A percentile compares a stretch with the other conserved stretches of the same genome.
These are phyloP conservation scores for Leccinum imitatum DNA, from an alignment of 768 basidiomycete genomes.

Conservation along the genomic window DNA sequence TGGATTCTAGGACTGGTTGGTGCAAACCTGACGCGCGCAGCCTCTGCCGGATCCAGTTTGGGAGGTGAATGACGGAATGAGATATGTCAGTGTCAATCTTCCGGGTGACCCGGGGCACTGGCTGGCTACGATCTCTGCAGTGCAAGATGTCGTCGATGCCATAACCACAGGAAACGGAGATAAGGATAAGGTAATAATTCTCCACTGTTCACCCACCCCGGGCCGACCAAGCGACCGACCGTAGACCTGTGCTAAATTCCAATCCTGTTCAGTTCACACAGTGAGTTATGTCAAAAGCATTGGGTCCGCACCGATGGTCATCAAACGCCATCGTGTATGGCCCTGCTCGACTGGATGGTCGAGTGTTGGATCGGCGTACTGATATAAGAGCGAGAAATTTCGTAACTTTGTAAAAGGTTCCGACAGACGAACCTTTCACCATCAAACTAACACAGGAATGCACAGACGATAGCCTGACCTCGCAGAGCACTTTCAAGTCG, in stretches of 20 bases:
- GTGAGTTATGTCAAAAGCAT: neutral
- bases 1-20: neutral
- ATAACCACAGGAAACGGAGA: neutral
- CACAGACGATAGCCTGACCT: too few relatives aligned
- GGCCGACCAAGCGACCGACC: too few relatives aligned
- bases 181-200: neutral
- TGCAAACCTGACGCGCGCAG: constrained; percentile 48
- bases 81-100: neutral
- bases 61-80: neutral
- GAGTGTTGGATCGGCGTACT: neutral
- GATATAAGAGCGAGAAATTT: neutral
- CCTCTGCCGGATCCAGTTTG: constrained; percentile 50
- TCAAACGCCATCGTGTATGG: neutral
- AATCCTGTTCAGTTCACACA: neutral
- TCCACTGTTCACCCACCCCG: neutral
- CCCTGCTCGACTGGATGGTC: neutral
- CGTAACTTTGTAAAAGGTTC: neutral
- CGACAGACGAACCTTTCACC: too few relatives aligned
- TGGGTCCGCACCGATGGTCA: neutral
- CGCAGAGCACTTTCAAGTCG: too few relatives aligned
- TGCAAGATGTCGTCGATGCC: neutral
- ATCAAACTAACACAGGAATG: too few relatives aligned
- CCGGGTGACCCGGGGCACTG: neutral
- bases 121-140: neutral
- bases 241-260: neutral